Percentiles rank a stretch among this genome's conserved stretches.
phyloP scores from a whole-genome alignment of 2,329 filamentous ascomycete genomes.

The Phialophora macrospora region DNA sequence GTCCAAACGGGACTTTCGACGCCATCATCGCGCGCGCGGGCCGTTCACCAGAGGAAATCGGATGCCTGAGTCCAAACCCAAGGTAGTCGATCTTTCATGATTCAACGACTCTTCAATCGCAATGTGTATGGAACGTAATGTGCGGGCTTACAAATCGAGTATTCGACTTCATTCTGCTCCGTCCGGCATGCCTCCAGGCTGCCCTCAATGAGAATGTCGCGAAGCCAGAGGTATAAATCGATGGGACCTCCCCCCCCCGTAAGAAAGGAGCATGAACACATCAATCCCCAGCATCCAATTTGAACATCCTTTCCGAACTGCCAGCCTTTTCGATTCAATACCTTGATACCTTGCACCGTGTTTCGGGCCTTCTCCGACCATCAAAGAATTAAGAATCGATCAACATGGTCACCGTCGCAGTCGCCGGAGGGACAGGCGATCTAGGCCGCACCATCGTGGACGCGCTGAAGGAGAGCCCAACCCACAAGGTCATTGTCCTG shows the following conservation, averaged over 20 bases:
- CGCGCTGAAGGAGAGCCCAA: conserved; percentile 44
- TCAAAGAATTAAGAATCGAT: neutral
- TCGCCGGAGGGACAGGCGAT: conserved; percentile 55
- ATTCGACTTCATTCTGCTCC: neutral
- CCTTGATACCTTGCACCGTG: neutral
- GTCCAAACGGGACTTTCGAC: neutral
- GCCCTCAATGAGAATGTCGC: neutral
- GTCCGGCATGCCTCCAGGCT: neutral
- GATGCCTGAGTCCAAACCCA: neutral
- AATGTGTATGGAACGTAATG: neutral
- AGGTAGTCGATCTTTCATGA: neutral
- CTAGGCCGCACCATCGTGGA: conserved; percentile 56
- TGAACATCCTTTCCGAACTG: neutral
- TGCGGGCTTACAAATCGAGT: neutral
- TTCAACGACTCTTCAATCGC: too few species aligned
- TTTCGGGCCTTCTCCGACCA: too few species aligned
- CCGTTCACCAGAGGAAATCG: neutral
- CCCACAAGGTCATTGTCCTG: conserved; percentile 50
- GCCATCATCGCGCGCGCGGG: neutral
- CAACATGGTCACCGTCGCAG: conserved; percentile 51
- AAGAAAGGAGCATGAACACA: neutral
- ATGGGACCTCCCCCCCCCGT: neutral
- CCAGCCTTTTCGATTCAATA: neutral
- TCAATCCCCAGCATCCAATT: neutral
- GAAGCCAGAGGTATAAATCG: neutral